phyloP scores from a whole-genome alignment of 176 grass and related monocot species.

The Urochloa ruziziensis region DNA sequence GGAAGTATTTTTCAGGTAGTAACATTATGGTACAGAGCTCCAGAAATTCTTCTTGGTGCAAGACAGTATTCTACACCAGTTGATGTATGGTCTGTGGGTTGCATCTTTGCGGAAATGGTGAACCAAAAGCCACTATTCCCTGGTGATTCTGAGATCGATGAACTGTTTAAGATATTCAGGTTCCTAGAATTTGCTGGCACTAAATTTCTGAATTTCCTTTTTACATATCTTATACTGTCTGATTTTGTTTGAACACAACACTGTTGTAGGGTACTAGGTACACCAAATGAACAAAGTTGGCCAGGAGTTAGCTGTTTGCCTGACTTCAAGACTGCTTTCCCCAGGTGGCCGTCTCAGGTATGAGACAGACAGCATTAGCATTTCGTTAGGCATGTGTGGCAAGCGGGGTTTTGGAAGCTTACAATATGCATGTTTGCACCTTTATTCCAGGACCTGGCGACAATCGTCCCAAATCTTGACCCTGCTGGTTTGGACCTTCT shows the following conservation, averaged over 20 bases:
- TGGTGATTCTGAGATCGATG: slow-evolving; percentile 94
- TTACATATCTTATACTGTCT: slow-evolving; percentile 16
- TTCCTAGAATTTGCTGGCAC: slow-evolving; percentile 15
- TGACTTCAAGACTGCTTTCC: slow-evolving; percentile 91
- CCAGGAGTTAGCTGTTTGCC: slow-evolving; percentile 75
- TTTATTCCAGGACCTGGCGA: slow-evolving; percentile 59
- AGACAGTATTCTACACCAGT: slow-evolving; percentile 92
- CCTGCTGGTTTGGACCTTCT: slow-evolving; percentile 80
- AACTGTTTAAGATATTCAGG: slow-evolving; percentile 98
- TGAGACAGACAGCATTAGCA: slow-evolving; percentile 2
- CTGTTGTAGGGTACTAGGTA: slow-evolving; percentile 65
- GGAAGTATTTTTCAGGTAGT: slow-evolving; percentile 72
- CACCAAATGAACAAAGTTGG: slow-evolving; percentile 93
- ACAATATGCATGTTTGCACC: neutral
- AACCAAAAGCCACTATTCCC: slow-evolving; percentile 87
- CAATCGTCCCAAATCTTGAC: slow-evolving; percentile 73
- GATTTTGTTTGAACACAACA: slow-evolving; percentile 6
- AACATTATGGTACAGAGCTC: slow-evolving; percentile 94
- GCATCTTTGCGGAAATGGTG: slow-evolving; percentile 99
- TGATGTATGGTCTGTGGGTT: slow-evolving; percentile 94
- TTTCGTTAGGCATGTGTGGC: neutral
- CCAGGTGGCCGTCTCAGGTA: slow-evolving; percentile 86
- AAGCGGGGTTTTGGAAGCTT: neutral
- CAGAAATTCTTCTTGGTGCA: slow-evolving; percentile 87
- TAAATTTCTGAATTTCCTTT: slow-evolving; percentile 8